Conservation (phyloP, 495 filamentous ascomycete species). For the Elasticomyces elasticus region DNA sequence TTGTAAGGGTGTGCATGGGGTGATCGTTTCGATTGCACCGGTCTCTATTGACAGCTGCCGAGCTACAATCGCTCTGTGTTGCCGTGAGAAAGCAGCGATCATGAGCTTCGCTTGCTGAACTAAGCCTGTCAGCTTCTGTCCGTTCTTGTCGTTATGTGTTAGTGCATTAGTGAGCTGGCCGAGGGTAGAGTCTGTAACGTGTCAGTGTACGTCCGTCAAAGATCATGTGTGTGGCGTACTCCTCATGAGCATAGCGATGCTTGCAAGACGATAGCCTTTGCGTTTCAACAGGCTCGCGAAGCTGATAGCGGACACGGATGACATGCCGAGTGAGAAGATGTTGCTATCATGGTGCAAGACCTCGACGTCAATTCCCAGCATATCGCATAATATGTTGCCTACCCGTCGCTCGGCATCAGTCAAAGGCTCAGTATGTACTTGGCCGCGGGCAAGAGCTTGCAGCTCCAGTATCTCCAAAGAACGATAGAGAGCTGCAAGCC, state of each 20-base stretch:
- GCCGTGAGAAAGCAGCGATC: slow-evolving; percentile 49
- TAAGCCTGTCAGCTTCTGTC: too few relatives aligned
- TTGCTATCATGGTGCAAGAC: slow-evolving; percentile 47
- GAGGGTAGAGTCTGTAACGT: too few relatives aligned
- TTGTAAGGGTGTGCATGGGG: slow-evolving; percentile 69
- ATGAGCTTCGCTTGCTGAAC: slow-evolving; percentile 9
- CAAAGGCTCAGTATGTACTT: slow-evolving; percentile 21
- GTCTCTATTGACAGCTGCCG: slow-evolving; percentile 24
- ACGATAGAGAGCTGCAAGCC: slow-evolving; percentile 48
- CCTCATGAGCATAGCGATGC: slow-evolving; percentile 55
- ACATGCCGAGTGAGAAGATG: slow-evolving; percentile 72
- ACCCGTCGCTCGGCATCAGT: slow-evolving; percentile 39
- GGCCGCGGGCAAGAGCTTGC: slow-evolving; percentile 37
- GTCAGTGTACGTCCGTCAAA: not conserved
- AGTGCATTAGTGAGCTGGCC: too few relatives aligned
- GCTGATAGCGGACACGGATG: slow-evolving; percentile 68
- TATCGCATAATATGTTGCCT: slow-evolving; percentile 40
- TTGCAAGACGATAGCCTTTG: slow-evolving; percentile 44
- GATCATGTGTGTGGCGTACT: slow-evolving; percentile 20
- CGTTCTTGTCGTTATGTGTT: too few relatives aligned
- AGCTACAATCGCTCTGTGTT: too few relatives aligned
- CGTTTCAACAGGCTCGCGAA: slow-evolving; percentile 40
- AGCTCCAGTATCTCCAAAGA: slow-evolving; percentile 44
- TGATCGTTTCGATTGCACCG: slow-evolving; percentile 54
- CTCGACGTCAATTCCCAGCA: slow-evolving; percentile 35